Percentiles rank a stretch among this genome's conserved stretches.
These are phyloP conservation scores for Xylaria sp. DNA, from an alignment of 2,329 filamentous ascomycete species.

Conservation along the genomic window DNA sequence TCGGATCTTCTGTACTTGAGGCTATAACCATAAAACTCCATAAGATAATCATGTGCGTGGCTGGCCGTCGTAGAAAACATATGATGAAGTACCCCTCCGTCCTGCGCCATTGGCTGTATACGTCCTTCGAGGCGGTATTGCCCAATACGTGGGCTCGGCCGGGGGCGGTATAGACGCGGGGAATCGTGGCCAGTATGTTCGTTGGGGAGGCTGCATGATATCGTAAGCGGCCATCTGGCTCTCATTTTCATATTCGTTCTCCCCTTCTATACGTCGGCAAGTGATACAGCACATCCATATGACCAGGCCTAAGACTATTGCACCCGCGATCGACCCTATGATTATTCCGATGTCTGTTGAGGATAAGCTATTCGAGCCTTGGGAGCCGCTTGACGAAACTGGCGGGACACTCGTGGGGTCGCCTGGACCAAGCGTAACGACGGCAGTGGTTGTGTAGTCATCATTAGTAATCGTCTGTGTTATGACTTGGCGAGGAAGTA, in stretches of 20 bases:
- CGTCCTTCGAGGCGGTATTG: constrained; percentile 2
- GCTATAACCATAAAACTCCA: neutral
- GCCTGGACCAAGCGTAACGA: constrained; percentile 46
- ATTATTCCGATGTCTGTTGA: constrained; percentile 44
- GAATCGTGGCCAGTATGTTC: constrained; percentile 40
- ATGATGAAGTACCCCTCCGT: constrained; percentile 10
- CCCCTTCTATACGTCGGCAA: constrained; percentile 34
- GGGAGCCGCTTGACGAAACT: constrained; percentile 17
- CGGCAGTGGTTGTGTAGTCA: constrained; percentile 43
- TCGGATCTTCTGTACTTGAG: neutral
- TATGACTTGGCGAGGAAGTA: constrained; percentile 43
- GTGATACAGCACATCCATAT: constrained; percentile 41
- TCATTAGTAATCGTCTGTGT: constrained; percentile 47
- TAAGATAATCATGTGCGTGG: neutral
- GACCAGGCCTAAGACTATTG: constrained; percentile 39
- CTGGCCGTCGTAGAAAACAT: constrained; percentile 11
- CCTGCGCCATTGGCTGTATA: constrained; percentile 31
- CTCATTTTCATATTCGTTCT: constrained; percentile 18
- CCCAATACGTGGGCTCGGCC: constrained; percentile 36
- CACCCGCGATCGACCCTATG: constrained; percentile 43
- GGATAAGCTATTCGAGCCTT: constrained; percentile 38
- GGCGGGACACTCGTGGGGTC: constrained; percentile 32
- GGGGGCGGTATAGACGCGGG: constrained; percentile 45
- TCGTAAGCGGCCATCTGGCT: constrained; percentile 1
- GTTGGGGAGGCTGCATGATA: constrained; percentile 6